Evolutionary conservation across 257 asterid species (phyloP).

Genomic region (Primulina tabacum): DNA sequence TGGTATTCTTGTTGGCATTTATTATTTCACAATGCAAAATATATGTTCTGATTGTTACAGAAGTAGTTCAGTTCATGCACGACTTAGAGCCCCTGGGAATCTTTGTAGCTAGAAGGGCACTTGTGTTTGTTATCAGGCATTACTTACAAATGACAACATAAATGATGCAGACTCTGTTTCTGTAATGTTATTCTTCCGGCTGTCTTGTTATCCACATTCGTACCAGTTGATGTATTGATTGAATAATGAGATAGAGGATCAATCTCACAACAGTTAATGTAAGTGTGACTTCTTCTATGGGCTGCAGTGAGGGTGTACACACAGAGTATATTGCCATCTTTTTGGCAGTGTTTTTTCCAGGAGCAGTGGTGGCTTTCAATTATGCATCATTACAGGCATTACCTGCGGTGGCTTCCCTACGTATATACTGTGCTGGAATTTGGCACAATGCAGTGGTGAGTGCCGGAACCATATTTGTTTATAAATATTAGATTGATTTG

Average conservation of each 20-base stretch:
- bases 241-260: slow-evolving; percentile 13
- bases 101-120: neutral
- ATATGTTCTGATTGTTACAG: neutral
- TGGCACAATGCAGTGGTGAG: slow-evolving; percentile 93
- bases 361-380: slow-evolving; percentile 90
- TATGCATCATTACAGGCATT: slow-evolving; percentile 55
- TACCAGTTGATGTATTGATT: neutral
- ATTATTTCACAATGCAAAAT: slow-evolving; percentile 3
- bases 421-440: slow-evolving; percentile 90
- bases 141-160: neutral
- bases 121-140: neutral
- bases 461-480: slow-evolving; percentile 19
- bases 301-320: slow-evolving; percentile 80
- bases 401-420: slow-evolving; percentile 63
- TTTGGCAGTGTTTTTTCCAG: slow-evolving; percentile 76
- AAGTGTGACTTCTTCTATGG: slow-evolving; percentile 35
- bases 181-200: neutral
- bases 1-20: slow-evolving; percentile 14
- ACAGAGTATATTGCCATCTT: slow-evolving; percentile 82
- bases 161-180: slow-evolving; percentile 1
- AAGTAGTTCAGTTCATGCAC: slow-evolving; percentile 3
- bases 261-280: slow-evolving; percentile 32
- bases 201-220: neutral
- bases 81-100: neutral
- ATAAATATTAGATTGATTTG: neutral